A percentile compares a stretch with the other conserved stretches of the same genome.
Conservation (phyloP, 345 rosid species). For the Aquilaria yunnanensis region DNA sequence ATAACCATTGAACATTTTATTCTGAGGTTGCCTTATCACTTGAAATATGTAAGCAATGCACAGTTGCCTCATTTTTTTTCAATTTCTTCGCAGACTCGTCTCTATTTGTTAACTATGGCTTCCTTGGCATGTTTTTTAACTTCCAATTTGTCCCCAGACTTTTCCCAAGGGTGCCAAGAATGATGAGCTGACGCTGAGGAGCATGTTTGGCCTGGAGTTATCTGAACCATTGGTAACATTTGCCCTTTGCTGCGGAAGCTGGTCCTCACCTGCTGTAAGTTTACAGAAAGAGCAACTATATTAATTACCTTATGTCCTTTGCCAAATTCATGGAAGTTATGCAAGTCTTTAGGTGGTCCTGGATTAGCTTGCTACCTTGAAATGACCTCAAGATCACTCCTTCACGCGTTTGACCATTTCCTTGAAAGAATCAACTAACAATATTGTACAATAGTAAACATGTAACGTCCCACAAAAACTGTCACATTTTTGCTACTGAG, state of each 20-base stretch:
- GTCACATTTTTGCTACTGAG: slow-evolving; percentile 14
- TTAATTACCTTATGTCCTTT: slow-evolving; percentile 5
- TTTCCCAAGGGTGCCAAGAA: slow-evolving; percentile 43
- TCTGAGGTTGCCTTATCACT: slow-evolving; percentile 67
- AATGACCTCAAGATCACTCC: not conserved
- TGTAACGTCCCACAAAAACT: not conserved
- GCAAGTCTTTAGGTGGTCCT: slow-evolving; percentile 17
- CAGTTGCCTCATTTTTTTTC: not conserved
- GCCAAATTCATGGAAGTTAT: not conserved
- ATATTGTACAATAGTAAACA: not conserved
- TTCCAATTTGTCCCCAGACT: slow-evolving; percentile 21
- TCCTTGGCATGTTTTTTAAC: slow-evolving; percentile 9
- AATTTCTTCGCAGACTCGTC: slow-evolving; percentile 12
- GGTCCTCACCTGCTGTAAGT: slow-evolving; percentile 98
- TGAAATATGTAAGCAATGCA: slow-evolving; percentile 47
- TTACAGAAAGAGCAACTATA: not conserved
- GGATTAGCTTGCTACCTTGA: not conserved
- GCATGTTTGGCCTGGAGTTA: slow-evolving; percentile 60
- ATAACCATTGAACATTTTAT: slow-evolving; percentile 80
- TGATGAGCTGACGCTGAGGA: slow-evolving; percentile 53
- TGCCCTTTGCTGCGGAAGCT: slow-evolving; percentile 86
- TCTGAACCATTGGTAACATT: slow-evolving; percentile 83
- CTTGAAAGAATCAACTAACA: not conserved
- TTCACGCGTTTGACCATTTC: not conserved
- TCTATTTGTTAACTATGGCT: slow-evolving; percentile 4